Evolutionary conservation across 2,329 filamentous ascomycete species (phyloP), one percentile per base, ranked within the genome.

Genomic region (Aspergillus eucalypticola): DNA sequence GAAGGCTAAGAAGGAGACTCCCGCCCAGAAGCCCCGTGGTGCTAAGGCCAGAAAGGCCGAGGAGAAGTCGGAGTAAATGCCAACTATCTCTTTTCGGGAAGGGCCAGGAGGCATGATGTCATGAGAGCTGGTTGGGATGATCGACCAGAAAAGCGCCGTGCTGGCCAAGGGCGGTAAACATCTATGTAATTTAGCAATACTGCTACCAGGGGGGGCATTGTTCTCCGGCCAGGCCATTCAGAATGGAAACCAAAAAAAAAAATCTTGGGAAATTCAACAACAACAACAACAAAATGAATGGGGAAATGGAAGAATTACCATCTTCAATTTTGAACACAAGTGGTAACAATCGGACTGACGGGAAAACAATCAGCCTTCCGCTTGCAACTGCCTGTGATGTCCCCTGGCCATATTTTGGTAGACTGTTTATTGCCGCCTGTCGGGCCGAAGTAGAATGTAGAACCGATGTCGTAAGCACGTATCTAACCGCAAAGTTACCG

Each of bases 1-100:
- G 86, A 85, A 84, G 77, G 82, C 88, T 70, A 87, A 89, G 81
- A 96, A 96, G 88, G 84, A 89, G 64, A 80, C 82, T 66, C 86
- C 86, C 71, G 87, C 88, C 81, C 76, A 79, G 75, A 96, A 96
- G 88, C 83, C 84, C 71, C 86, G 92, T 75, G 92, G 93, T 71
- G 84, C 84, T 69, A 91, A 92, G 85, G 91, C 90, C 73, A 73
- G 85, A 82, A 89, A 90, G 84, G 89, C 88, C 67, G 82, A 72
- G 50, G 72, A 74, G 69, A 64, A 73, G 69, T 73, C 71, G 48
- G 73, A 74, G 66, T 76, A 76, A 72, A 71, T 60, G 27, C 50
- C 15, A 56, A 48, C 39, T 25, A 49, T 56, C 29, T 32, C 29
- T 35, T 35, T 29, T 29, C 42, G 19, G 44, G 23, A 54, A 61